Evolutionary conservation across 1,139 yeast genomes (phyloP).

Genomic region (Sugiyamaella paludigena): DNA sequence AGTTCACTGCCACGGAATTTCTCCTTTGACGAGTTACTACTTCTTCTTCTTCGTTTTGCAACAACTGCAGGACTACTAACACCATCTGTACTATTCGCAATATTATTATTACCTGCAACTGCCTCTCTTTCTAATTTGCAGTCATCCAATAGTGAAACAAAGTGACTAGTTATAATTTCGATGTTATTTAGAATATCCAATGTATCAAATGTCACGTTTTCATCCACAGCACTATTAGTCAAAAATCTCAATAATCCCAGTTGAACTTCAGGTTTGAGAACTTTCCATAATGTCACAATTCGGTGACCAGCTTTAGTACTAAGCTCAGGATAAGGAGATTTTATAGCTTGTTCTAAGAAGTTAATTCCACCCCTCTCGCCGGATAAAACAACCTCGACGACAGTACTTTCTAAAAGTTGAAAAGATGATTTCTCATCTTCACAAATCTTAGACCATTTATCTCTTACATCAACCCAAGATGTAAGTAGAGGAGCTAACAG

Average conservation of each 20-base stretch:
- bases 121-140: conserved; percentile 43
- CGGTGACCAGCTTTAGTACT: conserved; percentile 52
- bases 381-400: conserved; percentile 55
- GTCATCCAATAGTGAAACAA: conserved; percentile 50
- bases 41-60: conserved; percentile 66
- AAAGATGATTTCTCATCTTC: conserved; percentile 49
- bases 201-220: conserved; percentile 52
- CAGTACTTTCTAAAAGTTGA: conserved; percentile 51
- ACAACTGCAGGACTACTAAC: conserved; percentile 44
- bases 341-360: conserved; percentile 52
- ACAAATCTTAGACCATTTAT: conserved; percentile 47
- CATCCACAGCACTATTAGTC: conserved; percentile 53
- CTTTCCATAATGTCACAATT: conserved; percentile 50
- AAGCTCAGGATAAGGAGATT: conserved; percentile 49
- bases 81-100: neutral
- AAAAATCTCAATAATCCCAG: conserved; percentile 56
- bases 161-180: conserved; percentile 46
- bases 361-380: conserved; percentile 61
- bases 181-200: conserved; percentile 53
- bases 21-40: conserved; percentile 70
- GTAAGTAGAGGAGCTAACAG: conserved; percentile 35
- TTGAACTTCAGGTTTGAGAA: conserved; percentile 56
- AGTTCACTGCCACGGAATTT: conserved; percentile 69
- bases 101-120: conserved; percentile 42
- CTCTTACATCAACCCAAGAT: conserved; percentile 46